These are phyloP conservation scores for Apophysomyces sp. DNA, from an alignment of 371 early-diverging fungal species.

Conservation along the genomic window DNA sequence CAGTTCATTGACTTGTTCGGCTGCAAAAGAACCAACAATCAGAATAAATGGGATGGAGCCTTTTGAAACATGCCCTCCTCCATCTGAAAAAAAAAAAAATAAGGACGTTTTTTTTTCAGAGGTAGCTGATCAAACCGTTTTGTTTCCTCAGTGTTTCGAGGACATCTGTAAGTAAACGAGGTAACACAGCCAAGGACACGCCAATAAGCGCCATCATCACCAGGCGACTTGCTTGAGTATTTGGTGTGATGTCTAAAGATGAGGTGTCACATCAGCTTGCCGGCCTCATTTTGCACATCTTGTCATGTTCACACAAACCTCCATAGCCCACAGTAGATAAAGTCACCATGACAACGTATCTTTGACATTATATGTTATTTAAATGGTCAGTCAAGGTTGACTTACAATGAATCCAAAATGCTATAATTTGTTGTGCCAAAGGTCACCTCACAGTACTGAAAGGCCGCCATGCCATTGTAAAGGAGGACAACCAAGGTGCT, in stretches of 20 bases:
- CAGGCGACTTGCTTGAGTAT: slow-evolving; percentile 56
- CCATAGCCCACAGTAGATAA: slow-evolving; percentile 84
- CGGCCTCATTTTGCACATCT: neutral
- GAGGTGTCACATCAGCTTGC: neutral
- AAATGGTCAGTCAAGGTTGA: neutral
- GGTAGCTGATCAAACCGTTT: slow-evolving; percentile 29
- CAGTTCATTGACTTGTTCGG: slow-evolving; percentile 56
- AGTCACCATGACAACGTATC: slow-evolving; percentile 66
- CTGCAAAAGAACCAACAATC: slow-evolving; percentile 60
- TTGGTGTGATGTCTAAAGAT: slow-evolving; percentile 64
- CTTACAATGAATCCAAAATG: slow-evolving; percentile 49
- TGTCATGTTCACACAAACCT: slow-evolving; percentile 16
- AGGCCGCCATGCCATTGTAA: slow-evolving; percentile 69
- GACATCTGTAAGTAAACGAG: slow-evolving; percentile 55
- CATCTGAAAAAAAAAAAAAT: slow-evolving; percentile 14
- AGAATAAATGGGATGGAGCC: slow-evolving; percentile 59
- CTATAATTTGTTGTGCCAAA: slow-evolving; percentile 54
- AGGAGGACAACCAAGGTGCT: slow-evolving; percentile 61
- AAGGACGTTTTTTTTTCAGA: neutral
- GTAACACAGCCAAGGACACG: slow-evolving; percentile 63
- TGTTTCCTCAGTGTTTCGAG: slow-evolving; percentile 55
- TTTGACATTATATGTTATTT: neutral
- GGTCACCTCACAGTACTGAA: slow-evolving; percentile 67
- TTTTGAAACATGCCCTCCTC: slow-evolving; percentile 46
- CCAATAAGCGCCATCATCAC: slow-evolving; percentile 72